Base-by-base conservation (phyloP, 345 rosid genomes). In the Acer campestre region DNA sequence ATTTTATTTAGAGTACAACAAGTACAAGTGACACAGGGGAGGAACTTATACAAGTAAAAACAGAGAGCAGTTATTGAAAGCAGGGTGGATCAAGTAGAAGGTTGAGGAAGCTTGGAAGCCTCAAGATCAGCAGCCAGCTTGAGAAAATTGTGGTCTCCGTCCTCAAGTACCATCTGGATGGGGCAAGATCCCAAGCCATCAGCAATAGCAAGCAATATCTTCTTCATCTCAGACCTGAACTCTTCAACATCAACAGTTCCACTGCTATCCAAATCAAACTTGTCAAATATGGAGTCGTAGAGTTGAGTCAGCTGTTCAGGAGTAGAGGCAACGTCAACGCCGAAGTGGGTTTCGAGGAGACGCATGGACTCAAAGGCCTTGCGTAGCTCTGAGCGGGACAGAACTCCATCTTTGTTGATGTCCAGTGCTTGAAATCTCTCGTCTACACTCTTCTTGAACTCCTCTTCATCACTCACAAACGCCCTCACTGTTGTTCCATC, bases 81-180 rank as follows among this genome's bases (percentile, higher is more conserved):
- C 2, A 10, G 10, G 31, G 6, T 67, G 14, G 55, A 70, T 66
- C 78, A 77, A 7, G 70, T 35, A 8, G 66, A 59, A 75, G 69
- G 69, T 0, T 65, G 59, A 20, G 74, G 23, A 27, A 85, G 58
- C 86, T 85, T 88, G 2, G 93, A 80, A 55, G 94, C 93, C 84
- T 92, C 94, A n/a, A 90, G 83, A 84, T 92, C 93, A n/a, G 93
- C 94, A 20, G 97, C 94, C 48, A 85, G 75, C 71, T 87, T 88
- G 79, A 92, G 78, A 1, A 90, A 84, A 78, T 84, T 86, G 46
- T 76, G 83, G 13, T 82, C 86, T 61, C 77, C 88, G 38, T 90
- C 93, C 68, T 88, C 93, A 0, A 92, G 80, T 29, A 71, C 93
- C 97, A 92, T 92, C 79, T 86, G 90, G 13, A 92, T 90, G 40